Evolutionary conservation across 257 asterid species (phyloP).

Genomic region (Galeopsis tetrahit): DNA sequence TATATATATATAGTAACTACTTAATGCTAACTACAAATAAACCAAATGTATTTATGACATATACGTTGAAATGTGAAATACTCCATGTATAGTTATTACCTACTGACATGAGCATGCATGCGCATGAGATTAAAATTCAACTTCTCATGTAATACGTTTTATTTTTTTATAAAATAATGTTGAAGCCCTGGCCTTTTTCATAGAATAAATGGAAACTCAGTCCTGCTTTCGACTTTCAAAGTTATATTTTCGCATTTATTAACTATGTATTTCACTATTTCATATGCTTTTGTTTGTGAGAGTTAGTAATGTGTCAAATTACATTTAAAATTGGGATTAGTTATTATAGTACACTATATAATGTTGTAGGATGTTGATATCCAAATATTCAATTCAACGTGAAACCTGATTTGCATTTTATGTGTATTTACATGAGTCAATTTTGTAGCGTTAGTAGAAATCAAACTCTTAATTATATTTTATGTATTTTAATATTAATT

Average conservation of each 20-base stretch:
- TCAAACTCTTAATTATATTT: too few relatives aligned
- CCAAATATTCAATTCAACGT: too few relatives aligned
- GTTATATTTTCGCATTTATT: background rate
- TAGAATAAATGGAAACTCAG: background rate
- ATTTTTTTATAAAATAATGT: background rate
- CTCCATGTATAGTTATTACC: background rate
- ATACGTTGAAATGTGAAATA: background rate
- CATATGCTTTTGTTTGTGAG: background rate
- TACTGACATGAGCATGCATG: slow-evolving; percentile 6
- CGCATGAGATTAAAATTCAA: background rate
- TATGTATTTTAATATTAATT: too few relatives aligned
- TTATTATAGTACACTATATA: too few relatives aligned
- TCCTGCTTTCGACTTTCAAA: background rate
- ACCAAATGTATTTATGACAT: background rate
- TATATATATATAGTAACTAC: too few relatives aligned
- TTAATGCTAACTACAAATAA: background rate
- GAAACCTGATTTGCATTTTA: too few relatives aligned
- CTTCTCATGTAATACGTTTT: background rate
- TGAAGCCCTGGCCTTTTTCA: background rate
- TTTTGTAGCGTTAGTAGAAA: too few relatives aligned
- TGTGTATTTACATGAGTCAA: too few relatives aligned
- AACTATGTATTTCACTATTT: background rate
- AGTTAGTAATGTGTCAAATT: background rate
- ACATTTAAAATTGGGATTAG: background rate
- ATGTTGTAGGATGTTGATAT: too few relatives aligned